Evolutionary conservation across 257 asterid species (phyloP).

Genomic region (Cruciata laevipes): DNA sequence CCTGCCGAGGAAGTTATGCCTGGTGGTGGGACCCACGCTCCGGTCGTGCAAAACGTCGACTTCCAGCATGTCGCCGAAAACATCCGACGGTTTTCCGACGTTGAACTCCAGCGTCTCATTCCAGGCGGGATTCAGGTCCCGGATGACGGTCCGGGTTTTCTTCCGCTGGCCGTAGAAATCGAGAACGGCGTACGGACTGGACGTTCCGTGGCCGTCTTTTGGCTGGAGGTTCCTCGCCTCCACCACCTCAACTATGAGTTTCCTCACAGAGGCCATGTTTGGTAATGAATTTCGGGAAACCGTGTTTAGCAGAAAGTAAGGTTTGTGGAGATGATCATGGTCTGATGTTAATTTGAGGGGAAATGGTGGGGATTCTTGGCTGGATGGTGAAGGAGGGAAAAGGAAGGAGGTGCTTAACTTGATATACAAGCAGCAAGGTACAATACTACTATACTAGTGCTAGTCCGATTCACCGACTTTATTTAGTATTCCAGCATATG

Average conservation of each 20-base stretch:
- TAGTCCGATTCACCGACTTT: slow-evolving; percentile 2
- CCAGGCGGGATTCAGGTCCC: slow-evolving; percentile 79
- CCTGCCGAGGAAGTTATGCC: slow-evolving; percentile 69
- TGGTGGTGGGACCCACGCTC: slow-evolving; percentile 61
- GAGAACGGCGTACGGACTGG: slow-evolving; percentile 67
- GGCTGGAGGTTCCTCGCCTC: slow-evolving; percentile 73
- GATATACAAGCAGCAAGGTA: slow-evolving; percentile 44
- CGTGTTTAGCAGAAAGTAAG: slow-evolving; percentile 9
- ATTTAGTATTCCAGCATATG: slow-evolving; percentile 13
- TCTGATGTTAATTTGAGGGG: slow-evolving; percentile 5
- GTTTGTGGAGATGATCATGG: neutral
- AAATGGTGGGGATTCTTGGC: slow-evolving; percentile 27
- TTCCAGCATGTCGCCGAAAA: slow-evolving; percentile 72
- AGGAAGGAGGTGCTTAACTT: slow-evolving; percentile 39
- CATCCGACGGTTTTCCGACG: slow-evolving; percentile 52
- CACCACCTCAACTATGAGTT: slow-evolving; percentile 67
- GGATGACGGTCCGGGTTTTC: slow-evolving; percentile 55
- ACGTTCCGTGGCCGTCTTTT: slow-evolving; percentile 81
- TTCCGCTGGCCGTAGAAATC: slow-evolving; percentile 77
- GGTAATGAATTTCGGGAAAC: neutral
- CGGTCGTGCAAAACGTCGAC: slow-evolving; percentile 57
- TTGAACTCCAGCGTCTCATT: slow-evolving; percentile 59
- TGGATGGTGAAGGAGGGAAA: slow-evolving; percentile 27
- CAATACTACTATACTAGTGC: slow-evolving; percentile 12
- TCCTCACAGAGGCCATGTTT: slow-evolving; percentile 41